A percentile compares a stretch with the other conserved stretches of the same genome.
phyloP scores from a whole-genome alignment of 306 rosid species.

The Cotoneaster glaucophyllus region DNA sequence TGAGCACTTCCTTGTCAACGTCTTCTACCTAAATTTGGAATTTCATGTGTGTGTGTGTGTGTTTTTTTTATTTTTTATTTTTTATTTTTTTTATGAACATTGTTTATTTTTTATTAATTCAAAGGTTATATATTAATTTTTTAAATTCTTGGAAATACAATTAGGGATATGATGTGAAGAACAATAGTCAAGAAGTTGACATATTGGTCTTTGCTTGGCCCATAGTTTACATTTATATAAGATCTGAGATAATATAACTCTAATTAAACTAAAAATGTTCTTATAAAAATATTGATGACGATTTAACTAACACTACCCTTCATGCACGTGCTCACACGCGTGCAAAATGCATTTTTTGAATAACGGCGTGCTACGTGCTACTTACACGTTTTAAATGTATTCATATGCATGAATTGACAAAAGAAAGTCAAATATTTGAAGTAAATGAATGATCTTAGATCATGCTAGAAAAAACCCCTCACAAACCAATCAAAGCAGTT shows the following conservation, averaged over 20 bases:
- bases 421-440: too few relatives aligned
- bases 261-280: background rate
- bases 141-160: background rate
- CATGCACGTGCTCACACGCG: too few relatives aligned
- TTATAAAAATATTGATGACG: too few relatives aligned
- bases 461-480: too few relatives aligned
- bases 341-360: too few relatives aligned
- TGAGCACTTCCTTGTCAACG: background rate
- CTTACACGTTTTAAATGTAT: too few relatives aligned
- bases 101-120: background rate
- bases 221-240: background rate
- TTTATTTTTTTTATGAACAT: background rate
- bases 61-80: too few relatives aligned
- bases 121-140: background rate
- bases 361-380: accelerated
- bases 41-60: background rate
- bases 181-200: background rate
- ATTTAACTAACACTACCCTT: background rate
- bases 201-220: background rate
- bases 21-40: slow-evolving; percentile 5
- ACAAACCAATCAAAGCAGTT: too few relatives aligned
- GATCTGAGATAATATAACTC: background rate
- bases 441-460: too few relatives aligned
- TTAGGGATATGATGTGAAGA: background rate
- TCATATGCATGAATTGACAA: too few relatives aligned